phyloP scores from a whole-genome alignment of 345 rosid genomes.

The Isatis tinctoria region DNA sequence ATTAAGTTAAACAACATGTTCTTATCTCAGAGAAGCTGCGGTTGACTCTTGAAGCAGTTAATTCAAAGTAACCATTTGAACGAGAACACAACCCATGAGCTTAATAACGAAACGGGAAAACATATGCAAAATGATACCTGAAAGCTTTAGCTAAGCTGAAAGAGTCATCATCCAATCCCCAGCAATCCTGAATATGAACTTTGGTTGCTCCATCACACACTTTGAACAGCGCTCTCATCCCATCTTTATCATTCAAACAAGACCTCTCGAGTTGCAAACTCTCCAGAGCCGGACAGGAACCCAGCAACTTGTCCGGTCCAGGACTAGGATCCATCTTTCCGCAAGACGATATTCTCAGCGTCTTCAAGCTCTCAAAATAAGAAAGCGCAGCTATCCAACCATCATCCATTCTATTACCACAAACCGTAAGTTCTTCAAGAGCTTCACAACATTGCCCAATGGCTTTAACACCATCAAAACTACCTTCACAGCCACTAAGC shows the following conservation, averaged over 20 bases:
- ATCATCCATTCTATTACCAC: slow-evolving; percentile 83
- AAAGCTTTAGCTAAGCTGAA: slow-evolving; percentile 60
- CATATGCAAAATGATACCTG: slow-evolving; percentile 45
- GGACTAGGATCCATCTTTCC: slow-evolving; percentile 62
- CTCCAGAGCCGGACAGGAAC: slow-evolving; percentile 72
- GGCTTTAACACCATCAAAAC: slow-evolving; percentile 93
- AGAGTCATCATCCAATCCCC: slow-evolving; percentile 80
- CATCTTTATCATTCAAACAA: slow-evolving; percentile 61
- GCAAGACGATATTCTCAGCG: slow-evolving; percentile 59
- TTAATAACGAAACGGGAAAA: background rate
- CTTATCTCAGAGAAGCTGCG: background rate
- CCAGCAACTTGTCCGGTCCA: slow-evolving; percentile 62
- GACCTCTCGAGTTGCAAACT: slow-evolving; percentile 65
- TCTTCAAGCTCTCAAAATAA: slow-evolving; percentile 75
- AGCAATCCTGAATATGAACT: slow-evolving; percentile 65
- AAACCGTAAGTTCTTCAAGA: slow-evolving; percentile 71
- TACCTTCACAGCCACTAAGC: slow-evolving; percentile 89
- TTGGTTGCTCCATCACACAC: slow-evolving; percentile 64
- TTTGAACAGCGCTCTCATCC: slow-evolving; percentile 63
- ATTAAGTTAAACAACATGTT: background rate
- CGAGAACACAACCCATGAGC: background rate
- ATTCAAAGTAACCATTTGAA: background rate
- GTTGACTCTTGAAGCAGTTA: background rate
- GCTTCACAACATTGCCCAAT: slow-evolving; percentile 90
- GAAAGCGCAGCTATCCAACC: slow-evolving; percentile 93